Evolutionary conservation across 495 filamentous ascomycete species (phyloP), one percentile per base, ranked within the genome.

Genomic region (Margaritispora aquatica): DNA sequence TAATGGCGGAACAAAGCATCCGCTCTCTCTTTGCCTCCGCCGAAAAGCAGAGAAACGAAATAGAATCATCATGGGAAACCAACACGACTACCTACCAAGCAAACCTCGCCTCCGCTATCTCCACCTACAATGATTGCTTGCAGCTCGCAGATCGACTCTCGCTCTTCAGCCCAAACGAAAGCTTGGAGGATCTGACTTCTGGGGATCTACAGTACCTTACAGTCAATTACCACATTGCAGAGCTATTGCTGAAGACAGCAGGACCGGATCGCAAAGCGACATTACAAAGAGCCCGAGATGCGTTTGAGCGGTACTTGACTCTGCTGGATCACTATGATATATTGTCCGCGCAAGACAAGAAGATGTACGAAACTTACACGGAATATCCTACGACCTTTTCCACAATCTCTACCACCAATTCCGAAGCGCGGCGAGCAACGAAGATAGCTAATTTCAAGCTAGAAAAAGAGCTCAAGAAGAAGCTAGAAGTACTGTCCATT

Each of bases 121-220:
- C 77, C 55, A 77, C 82, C 54, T 89, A 96, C 72, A 78, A 89
- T 62, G 78, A 88, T 69, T 91, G 88, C 70, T 77, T 86, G 34
- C 71, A 77, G 63, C 80, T 92, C 36, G 82, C 89, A 61, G 74
- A 82, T 59, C 76, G 82, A 46, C 73, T 93, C 53, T 87, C 89
- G 0, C 71, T 97, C 13, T 97, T 97, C 79, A 94, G 90, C 66
- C 80, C 86, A 8, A 97, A 98, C 70, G 94, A 98, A 69, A 79
- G 82, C 1, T 71, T 96, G 29, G 95, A 97, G 56, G 94, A 98
- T 76, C 75, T 97, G 26, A 77, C 88, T 11, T 93, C 92, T 11
- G 79, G 78, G n/a, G 85, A 94, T 71, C 71, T 98, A 46, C 88
- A 87, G 80, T 96, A 87, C 66, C 75, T 93, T 60, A 74, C 83